Evolutionary conservation across 352 stramenopile species (phyloP).

Genomic region (Nothophytophthora sp.): DNA sequence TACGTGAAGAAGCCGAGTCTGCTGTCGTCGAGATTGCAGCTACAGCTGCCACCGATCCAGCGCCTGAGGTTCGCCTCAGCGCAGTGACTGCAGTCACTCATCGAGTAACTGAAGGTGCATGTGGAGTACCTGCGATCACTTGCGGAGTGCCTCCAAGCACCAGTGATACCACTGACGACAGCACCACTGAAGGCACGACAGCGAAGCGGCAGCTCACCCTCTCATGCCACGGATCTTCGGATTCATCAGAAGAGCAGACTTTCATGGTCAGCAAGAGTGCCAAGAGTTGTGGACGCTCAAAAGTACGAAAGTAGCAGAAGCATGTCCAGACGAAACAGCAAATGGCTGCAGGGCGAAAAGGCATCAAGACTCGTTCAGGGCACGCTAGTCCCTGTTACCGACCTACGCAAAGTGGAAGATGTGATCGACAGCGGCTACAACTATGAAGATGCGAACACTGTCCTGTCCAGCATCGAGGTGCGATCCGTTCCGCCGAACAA

Average conservation of each 20-base stretch:
- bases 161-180: too few species aligned
- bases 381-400: not conserved
- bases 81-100: too few species aligned
- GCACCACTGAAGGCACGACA: too few species aligned
- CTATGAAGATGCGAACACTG: not conserved
- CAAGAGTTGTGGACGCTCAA: not conserved
- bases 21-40: too few species aligned
- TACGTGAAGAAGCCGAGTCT: too few species aligned
- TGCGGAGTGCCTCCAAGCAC: too few species aligned
- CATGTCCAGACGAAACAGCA: not conserved
- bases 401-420: not conserved
- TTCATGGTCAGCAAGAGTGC: conserved; percentile 3
- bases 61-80: too few species aligned
- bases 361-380: not conserved
- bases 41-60: too few species aligned
- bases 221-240: not conserved
- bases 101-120: too few species aligned
- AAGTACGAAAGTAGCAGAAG: not conserved
- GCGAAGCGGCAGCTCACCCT: not conserved
- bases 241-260: not conserved
- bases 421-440: not conserved
- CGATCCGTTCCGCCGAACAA: too few species aligned
- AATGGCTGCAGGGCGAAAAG: not conserved
- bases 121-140: too few species aligned
- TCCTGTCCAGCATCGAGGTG: not conserved